Base-by-base conservation (phyloP, 2,329 filamentous ascomycete species). In the Sordariomycetes sp. region DNA sequence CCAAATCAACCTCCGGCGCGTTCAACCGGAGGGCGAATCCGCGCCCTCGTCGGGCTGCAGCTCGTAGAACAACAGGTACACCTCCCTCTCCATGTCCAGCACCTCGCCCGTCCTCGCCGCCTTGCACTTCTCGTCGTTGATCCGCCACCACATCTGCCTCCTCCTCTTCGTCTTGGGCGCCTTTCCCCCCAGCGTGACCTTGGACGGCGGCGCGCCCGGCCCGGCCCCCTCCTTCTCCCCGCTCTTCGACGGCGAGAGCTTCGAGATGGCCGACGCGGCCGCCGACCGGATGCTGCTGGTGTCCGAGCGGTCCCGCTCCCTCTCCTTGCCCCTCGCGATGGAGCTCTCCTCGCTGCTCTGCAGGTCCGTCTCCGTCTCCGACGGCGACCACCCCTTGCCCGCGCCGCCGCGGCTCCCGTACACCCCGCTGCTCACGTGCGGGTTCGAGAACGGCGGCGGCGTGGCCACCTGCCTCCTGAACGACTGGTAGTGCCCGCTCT, bases 1-100 rank as follows among this genome's bases (percentile, higher is more conserved):
- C n/a, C n/a, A n/a, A n/a, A n/a, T n/a, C 40, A 18, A 46, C n/a
- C 16, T 46, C 16, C 37, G 18, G 18, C 18, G n/a, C 16, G 12
- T 18, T n/a, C 5, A 46, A 18, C 6, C 16, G 6, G 14, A 46
- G 20, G 20, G 43, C 8, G 43, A 48, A 22, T 20, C 20, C 46
- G 20, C 25, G 28, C 7, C 16, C 48, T 54, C 56, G n/a, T 58
- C 56, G n/a, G 32, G 25, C 62, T 93, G 88, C 65, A 96, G 75
- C 76, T 97, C 93, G 72, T 99, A 99, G 71, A 99, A 99, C 56
- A 99, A 72, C 68, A 99, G 75, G 70, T 99, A 99, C 0, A 97
- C 93, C 72, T 99, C 94, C 66, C 87, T 87, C 72, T 97, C 91
- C 91, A 97, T 96, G 8, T 85, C 84, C 59, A 99, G 71, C 7